These are phyloP conservation scores for Teunomyces barrocoloradensis DNA, from an alignment of 805 yeast genomes.

Conservation along the genomic window DNA sequence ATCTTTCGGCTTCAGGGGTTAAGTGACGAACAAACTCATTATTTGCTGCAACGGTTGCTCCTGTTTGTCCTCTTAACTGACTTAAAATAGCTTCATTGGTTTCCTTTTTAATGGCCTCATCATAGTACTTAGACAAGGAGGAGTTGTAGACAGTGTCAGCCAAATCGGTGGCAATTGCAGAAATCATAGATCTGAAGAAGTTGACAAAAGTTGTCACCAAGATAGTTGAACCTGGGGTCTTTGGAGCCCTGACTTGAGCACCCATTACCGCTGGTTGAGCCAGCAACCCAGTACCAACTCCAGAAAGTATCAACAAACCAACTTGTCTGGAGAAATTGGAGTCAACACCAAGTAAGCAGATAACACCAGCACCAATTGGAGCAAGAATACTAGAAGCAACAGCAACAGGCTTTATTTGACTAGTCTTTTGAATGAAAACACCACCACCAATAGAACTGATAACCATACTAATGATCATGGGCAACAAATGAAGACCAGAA, in stretches of 20 bases:
- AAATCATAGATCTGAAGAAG: slow-evolving; percentile 45
- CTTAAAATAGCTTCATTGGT: slow-evolving; percentile 11
- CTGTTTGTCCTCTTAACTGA: slow-evolving; percentile 17
- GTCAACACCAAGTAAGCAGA: slow-evolving; percentile 39
- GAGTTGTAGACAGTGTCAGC: slow-evolving; percentile 41
- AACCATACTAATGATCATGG: slow-evolving; percentile 40
- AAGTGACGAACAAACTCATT: slow-evolving; percentile 14
- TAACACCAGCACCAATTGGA: slow-evolving; percentile 44
- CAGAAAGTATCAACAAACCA: slow-evolving; percentile 46
- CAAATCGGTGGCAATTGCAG: slow-evolving; percentile 43
- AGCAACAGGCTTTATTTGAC: slow-evolving; percentile 41
- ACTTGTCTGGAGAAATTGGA: slow-evolving; percentile 36
- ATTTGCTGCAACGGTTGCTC: slow-evolving; percentile 12
- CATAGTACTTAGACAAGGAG: slow-evolving; percentile 15
- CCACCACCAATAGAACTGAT: slow-evolving; percentile 38
- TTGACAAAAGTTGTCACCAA: slow-evolving; percentile 46
- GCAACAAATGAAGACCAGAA: slow-evolving; percentile 47
- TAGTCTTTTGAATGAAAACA: slow-evolving; percentile 32
- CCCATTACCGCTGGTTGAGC: slow-evolving; percentile 46
- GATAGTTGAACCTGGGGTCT: slow-evolving; percentile 48
- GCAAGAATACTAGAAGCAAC: slow-evolving; percentile 34
- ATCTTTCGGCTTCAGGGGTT: slow-evolving; percentile 20
- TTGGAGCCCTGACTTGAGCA: slow-evolving; percentile 51
- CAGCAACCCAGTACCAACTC: slow-evolving; percentile 46
- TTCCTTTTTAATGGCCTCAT: slow-evolving; percentile 5